Evolutionary conservation across 306 rosid species (phyloP).

Genomic region (Purshia tridentata): DNA sequence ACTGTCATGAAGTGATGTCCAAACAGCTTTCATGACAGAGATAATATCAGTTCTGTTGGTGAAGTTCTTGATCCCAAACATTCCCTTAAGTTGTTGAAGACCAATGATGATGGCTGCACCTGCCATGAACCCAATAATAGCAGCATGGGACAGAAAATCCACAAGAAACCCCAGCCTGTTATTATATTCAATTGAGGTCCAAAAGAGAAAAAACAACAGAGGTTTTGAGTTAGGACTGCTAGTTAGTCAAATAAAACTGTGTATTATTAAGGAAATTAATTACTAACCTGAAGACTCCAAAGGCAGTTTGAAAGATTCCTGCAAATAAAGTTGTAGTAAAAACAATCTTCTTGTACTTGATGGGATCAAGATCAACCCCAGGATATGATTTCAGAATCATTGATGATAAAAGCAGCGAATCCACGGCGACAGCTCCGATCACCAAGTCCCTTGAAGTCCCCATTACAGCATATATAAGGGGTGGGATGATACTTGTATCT

Average conservation of each 20-base stretch:
- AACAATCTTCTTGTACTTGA: not conserved
- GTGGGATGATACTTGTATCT: constrained; percentile 86
- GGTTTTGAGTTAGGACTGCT: too few relatives aligned
- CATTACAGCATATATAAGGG: constrained; percentile 67
- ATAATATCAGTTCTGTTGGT: constrained; percentile 62
- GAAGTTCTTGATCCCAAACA: constrained; percentile 59
- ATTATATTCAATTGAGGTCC: too few relatives aligned
- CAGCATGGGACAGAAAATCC: constrained; percentile 76
- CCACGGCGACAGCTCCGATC: constrained; percentile 75
- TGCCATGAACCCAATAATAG: constrained; percentile 63
- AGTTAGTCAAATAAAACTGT: too few relatives aligned
- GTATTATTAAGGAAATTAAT: not conserved
- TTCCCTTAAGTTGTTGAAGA: constrained; percentile 76
- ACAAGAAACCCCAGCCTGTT: constrained; percentile 70
- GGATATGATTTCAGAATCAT: not conserved
- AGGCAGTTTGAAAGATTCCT: not conserved
- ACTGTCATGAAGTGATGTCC: constrained; percentile 3
- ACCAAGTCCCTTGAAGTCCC: constrained; percentile 76
- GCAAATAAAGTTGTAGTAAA: not conserved
- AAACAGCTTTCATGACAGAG: constrained; percentile 58
- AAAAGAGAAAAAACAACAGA: too few relatives aligned
- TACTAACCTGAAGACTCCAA: not conserved
- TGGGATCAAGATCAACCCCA: not conserved
- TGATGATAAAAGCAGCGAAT: constrained; percentile 35
- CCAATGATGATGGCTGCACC: constrained; percentile 83